Base-by-base conservation (phyloP, 345 rosid genomes). In the Boechera stricta region DNA sequence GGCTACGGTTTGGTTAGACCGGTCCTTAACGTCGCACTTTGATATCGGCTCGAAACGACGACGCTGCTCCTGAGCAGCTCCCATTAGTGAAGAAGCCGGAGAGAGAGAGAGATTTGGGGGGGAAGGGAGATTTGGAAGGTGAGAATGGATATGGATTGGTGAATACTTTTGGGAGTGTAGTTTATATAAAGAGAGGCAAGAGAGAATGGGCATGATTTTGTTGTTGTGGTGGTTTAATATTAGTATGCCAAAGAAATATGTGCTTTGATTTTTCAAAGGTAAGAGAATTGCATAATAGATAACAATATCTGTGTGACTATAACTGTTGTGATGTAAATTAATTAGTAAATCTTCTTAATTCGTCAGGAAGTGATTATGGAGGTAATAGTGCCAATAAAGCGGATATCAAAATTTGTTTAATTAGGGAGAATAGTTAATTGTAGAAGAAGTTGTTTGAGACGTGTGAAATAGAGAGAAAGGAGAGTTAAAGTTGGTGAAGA, bases 1-100 rank as follows among this genome's bases (percentile, higher is more conserved):
- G 1, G 88, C 96, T 49, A 89, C 93, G 31, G 97, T 85, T 58
- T 94, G 98, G 73, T 83, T 78, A 10, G 95, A 86, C 55, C 98
- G 74, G 1, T 89, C 96, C 48, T 87, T 84, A 26, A 71, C 68
- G 77, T 78, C 76, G 11, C 92, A 92, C 15, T 81, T 83, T 5
- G 86, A 33, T 78, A 94, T 77, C 2, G 84, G 78, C 5, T 87
- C 81, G 69, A 94, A 94, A 44, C 64, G 84, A 63, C 69, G 83
- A 21, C 70, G 77, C 64, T 67, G 53, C 64, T 72, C 74, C 8
- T 77, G 58, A 68, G 86, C 83, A 68, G 86, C 84, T 21, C 86
- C 93, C 98, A 89, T 90, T 26, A 38, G 61, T 32, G 41, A 63
- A 15, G 47, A 52, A 62, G 64, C 8, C 60, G 56, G n/a, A 53